Conservation (phyloP, 1,139 yeast genomes). For the Wickerhamiella infanticola region DNA sequence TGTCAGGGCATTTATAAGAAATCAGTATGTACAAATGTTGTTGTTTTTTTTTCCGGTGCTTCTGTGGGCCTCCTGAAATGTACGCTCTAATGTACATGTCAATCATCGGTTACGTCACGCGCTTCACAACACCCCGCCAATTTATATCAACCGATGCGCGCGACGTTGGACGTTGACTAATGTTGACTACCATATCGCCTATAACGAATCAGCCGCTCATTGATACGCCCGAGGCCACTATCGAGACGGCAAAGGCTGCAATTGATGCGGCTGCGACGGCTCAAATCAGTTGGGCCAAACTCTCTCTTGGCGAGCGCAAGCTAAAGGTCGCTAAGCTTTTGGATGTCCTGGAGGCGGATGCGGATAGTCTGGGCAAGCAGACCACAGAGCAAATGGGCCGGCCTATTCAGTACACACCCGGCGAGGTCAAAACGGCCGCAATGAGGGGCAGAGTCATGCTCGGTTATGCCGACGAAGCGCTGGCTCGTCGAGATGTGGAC, state of each 20-base stretch:
- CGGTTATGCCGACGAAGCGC: conserved; percentile 22
- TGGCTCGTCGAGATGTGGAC: conserved; percentile 21
- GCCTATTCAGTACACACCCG: conserved; percentile 23
- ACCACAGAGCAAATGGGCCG: conserved; percentile 27
- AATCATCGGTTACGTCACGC: too few relatives aligned
- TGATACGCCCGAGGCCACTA: conserved; percentile 18
- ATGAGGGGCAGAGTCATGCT: conserved; percentile 21
- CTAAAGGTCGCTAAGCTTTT: conserved; percentile 18
- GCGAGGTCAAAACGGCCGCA: conserved; percentile 23
- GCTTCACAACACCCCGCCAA: too few relatives aligned
- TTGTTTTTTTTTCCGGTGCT: too few relatives aligned
- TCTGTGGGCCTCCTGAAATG: too few relatives aligned
- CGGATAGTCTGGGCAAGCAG: conserved; percentile 18
- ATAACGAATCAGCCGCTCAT: conserved; percentile 19
- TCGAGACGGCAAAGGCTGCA: conserved; percentile 16
- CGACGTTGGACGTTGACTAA: conserved; percentile 7
- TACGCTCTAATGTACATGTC: too few relatives aligned
- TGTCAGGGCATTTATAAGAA: too few relatives aligned
- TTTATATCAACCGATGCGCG: too few relatives aligned
- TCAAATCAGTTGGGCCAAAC: conserved; percentile 20
- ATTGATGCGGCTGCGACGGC: conserved; percentile 19
- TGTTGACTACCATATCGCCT: conserved; percentile 22
- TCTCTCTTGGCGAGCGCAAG: conserved; percentile 20
- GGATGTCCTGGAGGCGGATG: conserved; percentile 19
- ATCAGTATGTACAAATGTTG: too few relatives aligned